Base-by-base conservation (phyloP, 2,329 filamentous ascomycete genomes). In the Sclerotinia nivalis region DNA sequence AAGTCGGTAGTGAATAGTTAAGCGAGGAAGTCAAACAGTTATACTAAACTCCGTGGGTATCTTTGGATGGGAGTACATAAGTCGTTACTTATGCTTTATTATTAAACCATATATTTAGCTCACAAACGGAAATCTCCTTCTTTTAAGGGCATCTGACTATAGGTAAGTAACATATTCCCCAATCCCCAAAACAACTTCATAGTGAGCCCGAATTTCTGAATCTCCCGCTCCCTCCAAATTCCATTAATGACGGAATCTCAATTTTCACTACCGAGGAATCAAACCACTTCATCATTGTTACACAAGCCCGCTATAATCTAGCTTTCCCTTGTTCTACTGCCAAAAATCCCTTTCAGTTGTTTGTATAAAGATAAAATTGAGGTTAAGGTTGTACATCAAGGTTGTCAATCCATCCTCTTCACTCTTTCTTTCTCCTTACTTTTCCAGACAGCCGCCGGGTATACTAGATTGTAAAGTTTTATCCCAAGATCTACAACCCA, bases 111-210 rank as follows among this genome's bases (percentile, higher is more conserved):
- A 25, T 50, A 50, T 50, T 2, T 1, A 50, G 22, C 4, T 7
- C n/a, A 50, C 12, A 13, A 3, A 40, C n/a, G 2, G 0, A 40
- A 40, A 40, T 2, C 10, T 40, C 1, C 3, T 40, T 0, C 2
- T 40, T 40, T 4, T 40, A 12, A 40, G 3, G 1, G 7, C 3
- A n/a, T n/a, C 22, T n/a, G 7, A 22, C 6, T 50, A 37, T 37
- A 37, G 34, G 9, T 50, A n/a, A 22, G 8, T 9, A n/a, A 50
- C 15, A 13, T 20, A 45, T 45, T 45, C 6, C 9, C 7, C 7
- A 50, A 50, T 6, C 7, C 22, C 7, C 1, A 50, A 50, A 22
- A 37, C 9, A 37, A 37, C 37, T 37, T 37, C 9, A 37, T 9
- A 37, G 37, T 2, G 1, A 10, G 8, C 37, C 9, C 9, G 10